These are phyloP conservation scores for Saccharomyces kudriavzevii DNA, from an alignment of 805 yeast species.

Conservation along the genomic window DNA sequence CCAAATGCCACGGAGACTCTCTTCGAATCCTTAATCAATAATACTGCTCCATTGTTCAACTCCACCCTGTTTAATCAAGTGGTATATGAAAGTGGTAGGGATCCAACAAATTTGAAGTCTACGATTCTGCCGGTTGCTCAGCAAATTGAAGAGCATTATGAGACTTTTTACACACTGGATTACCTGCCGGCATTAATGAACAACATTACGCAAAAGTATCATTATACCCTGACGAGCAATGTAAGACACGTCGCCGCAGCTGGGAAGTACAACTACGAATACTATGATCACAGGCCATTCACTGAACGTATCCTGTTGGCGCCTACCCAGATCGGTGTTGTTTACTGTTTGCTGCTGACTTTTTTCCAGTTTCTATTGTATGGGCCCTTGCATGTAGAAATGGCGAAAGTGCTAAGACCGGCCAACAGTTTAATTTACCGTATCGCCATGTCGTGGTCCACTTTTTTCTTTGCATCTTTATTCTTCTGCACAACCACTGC, in stretches of 20 bases:
- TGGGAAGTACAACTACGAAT: slow-evolving; percentile 30
- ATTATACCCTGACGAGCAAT: slow-evolving; percentile 1
- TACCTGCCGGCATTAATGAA: slow-evolving; percentile 16
- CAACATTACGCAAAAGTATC: slow-evolving; percentile 1
- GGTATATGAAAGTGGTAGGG: slow-evolving; percentile 58
- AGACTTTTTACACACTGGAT: slow-evolving; percentile 1
- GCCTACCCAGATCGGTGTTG: slow-evolving; percentile 68
- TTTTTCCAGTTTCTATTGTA: slow-evolving; percentile 64
- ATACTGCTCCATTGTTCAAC: slow-evolving; percentile 11
- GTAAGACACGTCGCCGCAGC: slow-evolving; percentile 6
- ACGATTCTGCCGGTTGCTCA: slow-evolving; percentile 38
- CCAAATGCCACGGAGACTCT: slow-evolving; percentile 37
- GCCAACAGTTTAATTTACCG: slow-evolving; percentile 46
- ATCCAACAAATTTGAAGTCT: slow-evolving; percentile 39
- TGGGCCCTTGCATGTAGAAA: slow-evolving; percentile 42
- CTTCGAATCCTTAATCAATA: slow-evolving; percentile 18
- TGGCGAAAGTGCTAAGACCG: slow-evolving; percentile 40
- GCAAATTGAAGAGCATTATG: slow-evolving; percentile 26
- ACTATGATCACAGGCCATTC: slow-evolving; percentile 42
- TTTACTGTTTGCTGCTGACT: slow-evolving; percentile 60
- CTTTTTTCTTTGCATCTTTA: slow-evolving; percentile 50
- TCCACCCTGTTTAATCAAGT: slow-evolving; percentile 29
- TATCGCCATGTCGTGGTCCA: slow-evolving; percentile 37
- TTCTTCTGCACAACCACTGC: slow-evolving; percentile 53
- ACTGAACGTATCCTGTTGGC: slow-evolving; percentile 48